Evolutionary conservation across 805 yeast genomes (phyloP), one percentile per base, ranked within the genome.

Genomic region (Starmerella geochares): DNA sequence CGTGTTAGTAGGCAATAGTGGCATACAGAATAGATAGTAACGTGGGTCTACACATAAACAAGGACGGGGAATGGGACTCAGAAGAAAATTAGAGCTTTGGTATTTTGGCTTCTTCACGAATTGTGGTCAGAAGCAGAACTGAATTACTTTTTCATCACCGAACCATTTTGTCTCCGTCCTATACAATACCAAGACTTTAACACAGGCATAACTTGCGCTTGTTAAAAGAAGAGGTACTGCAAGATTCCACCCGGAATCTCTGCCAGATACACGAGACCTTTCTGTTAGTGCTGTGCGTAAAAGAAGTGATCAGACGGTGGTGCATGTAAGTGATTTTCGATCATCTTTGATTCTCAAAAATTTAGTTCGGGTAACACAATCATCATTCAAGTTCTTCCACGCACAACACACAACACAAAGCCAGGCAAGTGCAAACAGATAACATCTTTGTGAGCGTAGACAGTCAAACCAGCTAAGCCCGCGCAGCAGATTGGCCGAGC

Each of bases 71-170:
- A 31, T 28, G 45, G 45, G n/a, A 28, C 45, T 57, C 60, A 57
- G 60, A 57, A 57, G 57, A 56, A 57, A 55, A 58, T 55, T 55
- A 56, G 59, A 57, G 58, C 58, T 58, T 38, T 59, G 59, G 62
- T 60, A 45, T 46, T 24, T 54, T 51, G 49, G 48, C 50, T 39
- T 58, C 61, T 58, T 59, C 61, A 58, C 35, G 51, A 54, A 35
- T 48, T 50, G 55, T 55, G 56, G 55, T 60, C 63, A 60, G 63
- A 59, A 60, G 63, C 63, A 60, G 63, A 60, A 59, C 62, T 59
- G 63, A 59, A 50, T 37, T 39, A 37, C 25, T 50, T 51, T 53
- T 51, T 59, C 63, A 60, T 60, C 62, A 59, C 51, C 11, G 53
- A 45, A 38, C 47, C 45, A 16, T 17, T 10, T 32, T 23, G 17